Base-by-base conservation (phyloP, 208 protist genomes). In the Acanthamoeba triangularis region DNA sequence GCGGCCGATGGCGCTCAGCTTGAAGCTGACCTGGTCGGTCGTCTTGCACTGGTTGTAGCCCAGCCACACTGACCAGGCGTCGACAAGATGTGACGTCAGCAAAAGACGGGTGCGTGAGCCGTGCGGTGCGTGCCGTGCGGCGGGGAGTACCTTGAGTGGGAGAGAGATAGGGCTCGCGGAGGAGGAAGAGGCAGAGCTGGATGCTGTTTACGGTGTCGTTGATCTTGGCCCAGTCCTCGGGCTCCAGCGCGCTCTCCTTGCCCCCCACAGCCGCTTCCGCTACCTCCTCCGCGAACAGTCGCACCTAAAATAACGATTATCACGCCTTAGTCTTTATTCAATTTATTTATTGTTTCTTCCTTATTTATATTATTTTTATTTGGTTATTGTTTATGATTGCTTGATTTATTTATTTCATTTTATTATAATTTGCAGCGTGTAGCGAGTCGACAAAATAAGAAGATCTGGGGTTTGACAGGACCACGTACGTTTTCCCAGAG, bases 401-500 rank as follows among this genome's bases (percentile, higher is more conserved):
- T 41, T 41, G 37, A 41, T 41, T 41, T 3, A 41, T 41, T 41
- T 41, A 41, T 41, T 41, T 4, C 20, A 74, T 11, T n/a, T 67
- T 18, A 67, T 67, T 18, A 28, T 28, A 1, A 78, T 37, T n/a
- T 11, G 7, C 18, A 78, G n/a, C 2, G 10, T 18, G 30, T 0
- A 78, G 69, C 4, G 5, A 18, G n/a, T 78, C 69, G 11, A 78
- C 30, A 16, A 74, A 13, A 74, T 41, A 13, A 11, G 25, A 30
- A 37, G n/a, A 72, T 1, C 30, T 28, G n/a, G 30, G n/a, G n/a
- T n/a, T n/a, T n/a, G n/a, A n/a, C 65, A 72, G 20, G 23, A 72
- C 20, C 65, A 37, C 69, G 69, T 78, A 78, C 69, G 37, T 78
- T 78, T 20, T 78, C 69, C 69, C 69, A 78, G 6, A 78, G 30